Evolutionary conservation across 495 filamentous ascomycete genomes (phyloP).

Genomic region (Neurospora discreta): DNA sequence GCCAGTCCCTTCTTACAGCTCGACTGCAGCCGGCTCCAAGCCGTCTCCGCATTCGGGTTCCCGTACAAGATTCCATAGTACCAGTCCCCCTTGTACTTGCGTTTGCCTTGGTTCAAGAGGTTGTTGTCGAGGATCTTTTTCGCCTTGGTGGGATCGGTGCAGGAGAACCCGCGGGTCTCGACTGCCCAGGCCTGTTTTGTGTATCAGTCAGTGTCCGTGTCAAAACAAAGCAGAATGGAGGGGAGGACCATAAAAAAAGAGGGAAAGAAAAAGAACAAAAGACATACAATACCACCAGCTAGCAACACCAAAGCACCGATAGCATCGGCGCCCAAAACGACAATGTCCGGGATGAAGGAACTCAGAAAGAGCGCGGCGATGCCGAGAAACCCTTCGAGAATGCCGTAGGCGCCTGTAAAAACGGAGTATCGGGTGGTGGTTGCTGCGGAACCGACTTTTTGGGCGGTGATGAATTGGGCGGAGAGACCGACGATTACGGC

Average conservation of each 20-base stretch:
- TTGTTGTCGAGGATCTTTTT: slow-evolving; percentile 14
- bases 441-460: slow-evolving; percentile 25
- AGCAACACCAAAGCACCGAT: slow-evolving; percentile 34
- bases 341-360: slow-evolving; percentile 23
- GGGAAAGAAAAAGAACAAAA: no score
- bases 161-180: slow-evolving; percentile 26
- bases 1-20: slow-evolving; percentile 24
- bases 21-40: slow-evolving; percentile 2
- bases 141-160: slow-evolving; percentile 12
- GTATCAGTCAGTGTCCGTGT: no score
- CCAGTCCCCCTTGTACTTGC: background rate
- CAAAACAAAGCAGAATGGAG: no score
- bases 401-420: slow-evolving; percentile 39
- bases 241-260: no score
- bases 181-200: slow-evolving; percentile 29
- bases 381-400: slow-evolving; percentile 32
- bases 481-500: slow-evolving; percentile 38
- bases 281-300: slow-evolving; percentile 43
- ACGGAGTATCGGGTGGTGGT: slow-evolving; percentile 31
- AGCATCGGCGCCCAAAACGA: slow-evolving; percentile 32
- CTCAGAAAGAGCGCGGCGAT: slow-evolving; percentile 27
- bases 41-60: background rate
- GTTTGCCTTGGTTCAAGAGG: slow-evolving; percentile 27
- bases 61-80: slow-evolving; percentile 10
- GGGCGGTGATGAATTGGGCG: slow-evolving; percentile 32